Conservation (phyloP, 1,284 basidiomycete genomes). For the Pholiota adiposa region DNA sequence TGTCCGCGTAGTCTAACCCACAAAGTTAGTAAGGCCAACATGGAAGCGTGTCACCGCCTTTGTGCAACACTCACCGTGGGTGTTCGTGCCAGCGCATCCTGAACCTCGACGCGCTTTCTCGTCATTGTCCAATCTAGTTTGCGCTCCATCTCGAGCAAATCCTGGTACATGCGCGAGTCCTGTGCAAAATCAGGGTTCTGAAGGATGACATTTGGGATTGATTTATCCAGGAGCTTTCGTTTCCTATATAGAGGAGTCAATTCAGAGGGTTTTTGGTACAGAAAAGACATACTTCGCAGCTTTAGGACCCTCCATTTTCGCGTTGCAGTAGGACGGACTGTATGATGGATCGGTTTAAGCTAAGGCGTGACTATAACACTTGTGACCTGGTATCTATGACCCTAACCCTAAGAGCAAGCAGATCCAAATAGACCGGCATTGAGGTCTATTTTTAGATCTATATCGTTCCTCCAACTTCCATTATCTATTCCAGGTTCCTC, state of each 20-base stretch:
- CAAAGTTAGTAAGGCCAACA: slow-evolving; percentile 1
- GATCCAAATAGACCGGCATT: no score
- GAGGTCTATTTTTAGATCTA: no score
- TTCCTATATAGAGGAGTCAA: slow-evolving; percentile 47
- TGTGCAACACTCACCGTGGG: slow-evolving; percentile 52
- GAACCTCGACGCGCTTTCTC: slow-evolving; percentile 88
- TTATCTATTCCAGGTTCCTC: no score
- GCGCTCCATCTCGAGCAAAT: slow-evolving; percentile 87
- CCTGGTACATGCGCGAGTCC: slow-evolving; percentile 87
- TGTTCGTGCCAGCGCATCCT: slow-evolving; percentile 73
- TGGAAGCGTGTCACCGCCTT: not conserved
- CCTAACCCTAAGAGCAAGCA: no score
- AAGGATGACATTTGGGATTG: slow-evolving; percentile 71
- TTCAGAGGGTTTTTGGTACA: not conserved
- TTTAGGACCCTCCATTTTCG: slow-evolving; percentile 11
- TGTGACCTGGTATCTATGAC: not conserved
- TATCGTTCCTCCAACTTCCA: no score
- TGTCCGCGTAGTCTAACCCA: slow-evolving; percentile 76
- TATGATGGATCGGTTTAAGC: no score
- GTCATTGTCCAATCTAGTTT: slow-evolving; percentile 96
- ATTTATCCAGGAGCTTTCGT: slow-evolving; percentile 82
- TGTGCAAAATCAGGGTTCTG: slow-evolving; percentile 73
- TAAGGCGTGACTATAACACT: not conserved
- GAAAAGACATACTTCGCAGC: slow-evolving; percentile 2
- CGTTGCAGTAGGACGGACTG: no score